A percentile compares a stretch with the other conserved stretches of the same genome.
Conservation (phyloP, 2,329 filamentous ascomycete genomes). For the Ophiostoma novo-ulmi region DNA sequence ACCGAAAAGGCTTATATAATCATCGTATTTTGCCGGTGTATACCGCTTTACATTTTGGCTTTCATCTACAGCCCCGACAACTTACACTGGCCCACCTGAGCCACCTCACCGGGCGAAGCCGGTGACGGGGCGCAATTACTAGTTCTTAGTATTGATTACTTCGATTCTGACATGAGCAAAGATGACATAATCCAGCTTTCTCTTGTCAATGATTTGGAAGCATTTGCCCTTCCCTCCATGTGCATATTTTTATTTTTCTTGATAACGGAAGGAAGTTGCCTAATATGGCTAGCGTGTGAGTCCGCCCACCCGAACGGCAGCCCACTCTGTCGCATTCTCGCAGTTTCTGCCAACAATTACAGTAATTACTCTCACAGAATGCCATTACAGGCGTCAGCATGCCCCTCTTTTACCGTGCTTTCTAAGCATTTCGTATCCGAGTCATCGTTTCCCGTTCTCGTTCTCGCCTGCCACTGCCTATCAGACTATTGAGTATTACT, state of each 20-base stretch:
- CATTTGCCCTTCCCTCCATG: background rate
- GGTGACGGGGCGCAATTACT: too few relatives aligned
- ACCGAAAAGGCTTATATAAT: too few relatives aligned
- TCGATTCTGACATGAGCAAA: background rate
- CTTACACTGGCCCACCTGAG: too few relatives aligned
- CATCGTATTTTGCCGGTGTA: too few relatives aligned
- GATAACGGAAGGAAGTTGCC: constrained; percentile 3
- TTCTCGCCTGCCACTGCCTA: background rate
- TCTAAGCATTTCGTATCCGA: background rate
- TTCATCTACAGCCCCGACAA: too few relatives aligned
- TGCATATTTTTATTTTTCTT: background rate
- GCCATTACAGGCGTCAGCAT: background rate
- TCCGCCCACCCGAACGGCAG: background rate
- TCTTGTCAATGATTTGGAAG: constrained; percentile 2
- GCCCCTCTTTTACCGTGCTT: background rate
- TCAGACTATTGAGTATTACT: background rate
- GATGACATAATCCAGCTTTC: background rate
- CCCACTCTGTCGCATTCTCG: constrained; percentile 1
- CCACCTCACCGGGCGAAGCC: too few relatives aligned
- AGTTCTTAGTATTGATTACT: too few relatives aligned
- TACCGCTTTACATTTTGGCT: too few relatives aligned
- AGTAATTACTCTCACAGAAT: background rate
- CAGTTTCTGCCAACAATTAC: constrained; percentile 2
- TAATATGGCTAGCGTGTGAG: background rate
- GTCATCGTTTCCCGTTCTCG: background rate